phyloP scores from a whole-genome alignment of 2,329 filamentous ascomycete species.

The Phaeosphaeriaceae sp. region DNA sequence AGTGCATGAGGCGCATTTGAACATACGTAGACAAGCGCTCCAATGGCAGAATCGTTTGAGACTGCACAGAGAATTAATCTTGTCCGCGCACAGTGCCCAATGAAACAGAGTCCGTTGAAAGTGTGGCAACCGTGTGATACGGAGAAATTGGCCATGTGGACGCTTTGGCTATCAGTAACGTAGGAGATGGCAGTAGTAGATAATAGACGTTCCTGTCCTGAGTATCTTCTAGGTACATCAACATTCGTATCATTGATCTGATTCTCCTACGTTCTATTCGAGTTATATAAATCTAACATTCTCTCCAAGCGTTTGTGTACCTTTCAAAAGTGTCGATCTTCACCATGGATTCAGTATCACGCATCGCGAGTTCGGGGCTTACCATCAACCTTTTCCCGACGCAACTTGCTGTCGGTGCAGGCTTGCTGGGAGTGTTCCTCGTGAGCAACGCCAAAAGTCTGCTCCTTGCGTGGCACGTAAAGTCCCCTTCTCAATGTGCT shows the following conservation, averaged over 20 bases:
- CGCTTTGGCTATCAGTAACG: background rate
- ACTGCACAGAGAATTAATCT: background rate
- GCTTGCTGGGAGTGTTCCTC: slow-evolving; percentile 5
- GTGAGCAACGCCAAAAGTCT: slow-evolving; percentile 20
- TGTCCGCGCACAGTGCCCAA: background rate
- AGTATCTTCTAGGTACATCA: background rate
- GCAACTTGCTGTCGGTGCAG: slow-evolving; percentile 6
- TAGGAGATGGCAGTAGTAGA: background rate
- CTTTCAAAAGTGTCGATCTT: background rate
- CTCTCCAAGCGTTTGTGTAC: background rate
- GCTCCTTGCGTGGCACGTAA: slow-evolving; percentile 24
- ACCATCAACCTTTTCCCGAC: slow-evolving; percentile 7
- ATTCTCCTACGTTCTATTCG: background rate
- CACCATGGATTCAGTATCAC: slow-evolving; percentile 1
- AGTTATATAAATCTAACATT: no score
- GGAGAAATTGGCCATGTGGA: background rate
- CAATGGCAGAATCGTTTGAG: background rate
- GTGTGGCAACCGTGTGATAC: background rate
- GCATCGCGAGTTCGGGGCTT: background rate
- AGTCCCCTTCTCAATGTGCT: background rate
- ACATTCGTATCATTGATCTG: background rate
- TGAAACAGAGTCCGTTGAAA: background rate
- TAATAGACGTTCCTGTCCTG: background rate
- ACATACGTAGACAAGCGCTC: background rate
- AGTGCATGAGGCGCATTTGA: background rate